These are phyloP conservation scores for Xylariaceae sp. DNA, from an alignment of 2,329 filamentous ascomycete species.

Conservation along the genomic window DNA sequence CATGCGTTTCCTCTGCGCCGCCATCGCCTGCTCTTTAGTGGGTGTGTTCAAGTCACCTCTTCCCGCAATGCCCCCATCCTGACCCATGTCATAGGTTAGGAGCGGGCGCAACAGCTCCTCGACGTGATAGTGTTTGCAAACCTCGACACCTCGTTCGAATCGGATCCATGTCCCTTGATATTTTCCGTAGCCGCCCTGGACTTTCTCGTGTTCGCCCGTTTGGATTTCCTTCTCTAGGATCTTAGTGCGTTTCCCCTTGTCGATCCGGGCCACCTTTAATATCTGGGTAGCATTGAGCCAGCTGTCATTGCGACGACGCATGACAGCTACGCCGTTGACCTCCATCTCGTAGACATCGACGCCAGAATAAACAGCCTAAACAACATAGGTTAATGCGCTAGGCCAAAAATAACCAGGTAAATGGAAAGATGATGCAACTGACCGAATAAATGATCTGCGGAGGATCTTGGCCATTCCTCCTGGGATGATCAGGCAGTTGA, in stretches of 20 bases:
- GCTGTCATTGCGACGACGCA: conserved; percentile 92
- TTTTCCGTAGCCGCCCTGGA: conserved; percentile 97
- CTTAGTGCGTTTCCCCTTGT: conserved; percentile 97
- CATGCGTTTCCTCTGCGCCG: conserved; percentile 88
- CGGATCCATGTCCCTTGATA: conserved; percentile 99
- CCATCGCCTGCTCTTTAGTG: conserved; percentile 99
- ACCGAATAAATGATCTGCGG: conserved; percentile 68
- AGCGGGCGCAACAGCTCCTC: conserved; percentile 77
- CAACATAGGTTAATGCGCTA: conserved; percentile 25
- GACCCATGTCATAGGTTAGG: conserved; percentile 79
- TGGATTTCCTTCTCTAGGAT: conserved; percentile 98
- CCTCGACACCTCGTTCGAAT: conserved; percentile 88
- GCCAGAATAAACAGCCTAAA: conserved; percentile 85
- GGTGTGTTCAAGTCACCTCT: conserved; percentile 86
- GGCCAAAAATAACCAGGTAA: conserved; percentile 6
- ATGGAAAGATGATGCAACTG: conserved; percentile 6
- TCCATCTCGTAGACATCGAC: conserved; percentile 99
- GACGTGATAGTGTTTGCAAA: conserved; percentile 81
- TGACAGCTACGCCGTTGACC: conserved; percentile 89
- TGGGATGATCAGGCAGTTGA: conserved; percentile 48
- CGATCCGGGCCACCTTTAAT: conserved; percentile 93
- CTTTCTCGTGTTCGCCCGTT: conserved; percentile 95
- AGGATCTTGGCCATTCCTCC: conserved; percentile 44
- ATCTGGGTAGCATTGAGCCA: conserved; percentile 99
- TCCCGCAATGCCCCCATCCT: conserved; percentile 74